A percentile compares a stretch with the other conserved stretches of the same genome.
Conservation (phyloP, 1,139 yeast species). For the Candida freyschussii region DNA sequence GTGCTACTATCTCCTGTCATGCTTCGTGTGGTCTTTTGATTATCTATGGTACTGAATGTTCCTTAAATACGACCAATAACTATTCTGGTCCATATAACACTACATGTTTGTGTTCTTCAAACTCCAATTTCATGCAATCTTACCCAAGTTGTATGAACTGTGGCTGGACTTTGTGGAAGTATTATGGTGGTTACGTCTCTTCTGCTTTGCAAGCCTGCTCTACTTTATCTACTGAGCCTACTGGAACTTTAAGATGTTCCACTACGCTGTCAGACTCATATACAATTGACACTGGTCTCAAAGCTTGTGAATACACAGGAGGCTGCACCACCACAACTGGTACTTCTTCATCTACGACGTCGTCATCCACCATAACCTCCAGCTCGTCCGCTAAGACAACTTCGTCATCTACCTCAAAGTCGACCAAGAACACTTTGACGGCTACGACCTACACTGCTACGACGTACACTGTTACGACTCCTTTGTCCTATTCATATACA, state of each 20-base stretch:
- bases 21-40: slow-evolving; percentile 28
- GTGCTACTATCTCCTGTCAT: slow-evolving; percentile 28
- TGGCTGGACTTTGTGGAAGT: slow-evolving; percentile 31
- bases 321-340: slow-evolving; percentile 10
- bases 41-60: slow-evolving; percentile 25
- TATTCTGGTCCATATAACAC: slow-evolving; percentile 25
- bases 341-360: slow-evolving; percentile 3
- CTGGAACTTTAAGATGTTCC: slow-evolving; percentile 27
- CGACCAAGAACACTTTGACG: slow-evolving; percentile 3
- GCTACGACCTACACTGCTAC: slow-evolving; percentile 6
- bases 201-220: slow-evolving; percentile 24
- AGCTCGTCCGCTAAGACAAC: slow-evolving; percentile 7
- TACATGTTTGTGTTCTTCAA: slow-evolving; percentile 25
- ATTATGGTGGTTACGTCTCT: slow-evolving; percentile 27
- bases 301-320: slow-evolving; percentile 18
- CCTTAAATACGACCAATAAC: slow-evolving; percentile 16
- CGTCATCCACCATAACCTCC: slow-evolving; percentile 7
- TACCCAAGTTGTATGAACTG: slow-evolving; percentile 28
- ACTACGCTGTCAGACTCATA: slow-evolving; percentile 25
- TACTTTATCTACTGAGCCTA: slow-evolving; percentile 26
- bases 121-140: slow-evolving; percentile 20
- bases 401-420: slow-evolving; percentile 3
- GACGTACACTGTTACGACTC: slow-evolving; percentile 16
- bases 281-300: slow-evolving; percentile 21
- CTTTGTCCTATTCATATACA: slow-evolving; percentile 10